Percentiles rank a stretch among this genome's conserved stretches.
Conservation (phyloP, 805 yeast genomes). For the Kazachstania taianensis region DNA sequence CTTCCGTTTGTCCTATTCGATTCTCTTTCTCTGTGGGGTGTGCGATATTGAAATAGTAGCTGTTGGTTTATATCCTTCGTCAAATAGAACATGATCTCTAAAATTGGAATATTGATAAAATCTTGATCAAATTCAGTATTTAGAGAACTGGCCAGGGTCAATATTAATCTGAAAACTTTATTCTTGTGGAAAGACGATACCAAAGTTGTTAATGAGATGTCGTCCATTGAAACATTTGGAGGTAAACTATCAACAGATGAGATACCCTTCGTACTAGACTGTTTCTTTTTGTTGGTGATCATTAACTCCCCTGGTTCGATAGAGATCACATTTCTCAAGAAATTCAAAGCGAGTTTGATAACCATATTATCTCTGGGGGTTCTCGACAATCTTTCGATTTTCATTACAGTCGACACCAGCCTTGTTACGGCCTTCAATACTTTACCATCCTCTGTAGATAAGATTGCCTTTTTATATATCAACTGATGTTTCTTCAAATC, state of each 20-base stretch:
- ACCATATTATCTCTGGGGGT: slow-evolving; percentile 63
- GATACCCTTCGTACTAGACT: slow-evolving; percentile 26
- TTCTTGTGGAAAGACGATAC: slow-evolving; percentile 53
- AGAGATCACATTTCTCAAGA: slow-evolving; percentile 67
- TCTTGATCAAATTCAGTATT: slow-evolving; percentile 53
- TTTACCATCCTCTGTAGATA: slow-evolving; percentile 48
- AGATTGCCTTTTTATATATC: slow-evolving; percentile 56
- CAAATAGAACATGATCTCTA: slow-evolving; percentile 62
- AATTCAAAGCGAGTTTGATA: slow-evolving; percentile 57
- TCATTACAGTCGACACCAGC: slow-evolving; percentile 52
- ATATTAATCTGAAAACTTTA: slow-evolving; percentile 59
- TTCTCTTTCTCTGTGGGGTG: background rate
- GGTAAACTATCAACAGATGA: slow-evolving; percentile 36
- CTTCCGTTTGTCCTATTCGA: background rate
- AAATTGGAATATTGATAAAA: slow-evolving; percentile 48
- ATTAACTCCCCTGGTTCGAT: slow-evolving; percentile 63
- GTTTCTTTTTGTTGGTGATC: slow-evolving; percentile 33
- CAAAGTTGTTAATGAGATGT: slow-evolving; percentile 53
- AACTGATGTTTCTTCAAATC: slow-evolving; percentile 59
- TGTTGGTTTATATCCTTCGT: slow-evolving; percentile 44
- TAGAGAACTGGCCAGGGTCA: slow-evolving; percentile 60
- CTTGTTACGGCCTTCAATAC: slow-evolving; percentile 62
- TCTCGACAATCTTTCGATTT: slow-evolving; percentile 43
- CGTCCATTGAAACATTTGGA: slow-evolving; percentile 47
- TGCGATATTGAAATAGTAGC: slow-evolving; percentile 6